Evolutionary conservation across 2,329 filamentous ascomycete genomes (phyloP), one percentile per base, ranked within the genome.

Genomic region (Trichoderma arundinaceum): DNA sequence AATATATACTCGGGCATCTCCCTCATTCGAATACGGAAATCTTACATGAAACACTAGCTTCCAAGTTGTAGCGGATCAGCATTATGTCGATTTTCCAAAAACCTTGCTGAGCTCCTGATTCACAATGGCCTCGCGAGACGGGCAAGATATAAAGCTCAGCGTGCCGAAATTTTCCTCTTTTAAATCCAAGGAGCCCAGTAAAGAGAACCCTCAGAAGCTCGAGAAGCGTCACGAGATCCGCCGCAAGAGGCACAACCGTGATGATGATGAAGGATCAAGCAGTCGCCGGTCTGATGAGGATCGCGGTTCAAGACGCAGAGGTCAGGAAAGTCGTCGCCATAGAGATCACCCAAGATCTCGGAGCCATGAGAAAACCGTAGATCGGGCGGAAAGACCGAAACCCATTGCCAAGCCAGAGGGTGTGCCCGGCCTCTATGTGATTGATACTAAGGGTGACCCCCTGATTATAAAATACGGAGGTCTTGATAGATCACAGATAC

Each of bases 371-470:
- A 53, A 38, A 19, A 52, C 46, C 33, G 7, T 44, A 6, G 17
- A 51, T 28, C 60, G 32, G 35, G 51, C 32, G 15, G 48, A 67
- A 19, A 51, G 22, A 10, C 56, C 66, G 1, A 70, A 68, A 38
- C 10, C 46, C 15, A 5, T 8, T 9, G 39, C 41, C 2, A 48
- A 39, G 46, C 46, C 15, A 33, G 35, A 59, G 17, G 65, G 58
- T 22, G 64, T 66, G 73, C 68, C 74, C 28, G 69, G 74, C 72
- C 44, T 73, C 3, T 94, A 86, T 74, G 71, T 86, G 51, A 72
- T 91, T 59, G 94, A 98, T 76, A 86, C 81, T 48, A 88, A 87
- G 72, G 94, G 94, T 0, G 94, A 98, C 72, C 80, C 84, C 4
- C 84, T 92, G 54, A 92, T 95, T 69, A 76, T 90, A 51, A 84